Base-by-base conservation (phyloP, 345 rosid species). In the Pistacia vera region DNA sequence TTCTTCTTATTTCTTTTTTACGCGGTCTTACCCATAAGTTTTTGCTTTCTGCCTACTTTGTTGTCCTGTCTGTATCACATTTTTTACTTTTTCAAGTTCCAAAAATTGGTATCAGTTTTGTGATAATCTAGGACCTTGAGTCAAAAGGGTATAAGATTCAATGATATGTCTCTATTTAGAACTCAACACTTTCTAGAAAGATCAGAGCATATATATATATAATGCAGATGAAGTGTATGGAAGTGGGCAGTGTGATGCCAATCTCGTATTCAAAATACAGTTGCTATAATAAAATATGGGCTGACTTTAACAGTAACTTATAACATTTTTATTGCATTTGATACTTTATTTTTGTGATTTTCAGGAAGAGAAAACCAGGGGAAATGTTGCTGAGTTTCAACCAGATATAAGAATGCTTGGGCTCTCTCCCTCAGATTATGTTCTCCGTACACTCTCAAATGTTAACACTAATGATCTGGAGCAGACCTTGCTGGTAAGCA, bases 381-480 rank as follows among this genome's bases (percentile, higher is more conserved):
- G 90, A 72, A 85, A 66, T 33, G 86, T 80, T 75, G 72, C 90
- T 52, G 84, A 80, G 54, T 89, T 88, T 80, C 90, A 86, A 70
- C 91, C 97, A 73, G 94, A 93, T 81, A 80, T 77, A 54, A 48
- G 89, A 62, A 84, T 96, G 95, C 83, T 75, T 41, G 98, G 97
- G 73, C 85, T 92, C 63, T 85, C 95, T 60, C 94, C 97, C 4
- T 88, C 98, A 49, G 92, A 90, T 58, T 91, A 82, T 80, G 90
- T 96, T 79, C 97, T 92, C 51, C 88, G 76, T 61, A 89, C 93
- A 55, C 81, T 93, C 72, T 89, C 98, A 35, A 86, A 79, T 60
- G 93, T 93, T 62, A 93, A 78, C 77, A 85, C 91, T 69, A 96
- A 91, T 83, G 95, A 93, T 82, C 87, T 96, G 73, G 98, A 93